Base-by-base conservation (phyloP, 2,329 filamentous ascomycete species). In the Colletotrichum sublineola region DNA sequence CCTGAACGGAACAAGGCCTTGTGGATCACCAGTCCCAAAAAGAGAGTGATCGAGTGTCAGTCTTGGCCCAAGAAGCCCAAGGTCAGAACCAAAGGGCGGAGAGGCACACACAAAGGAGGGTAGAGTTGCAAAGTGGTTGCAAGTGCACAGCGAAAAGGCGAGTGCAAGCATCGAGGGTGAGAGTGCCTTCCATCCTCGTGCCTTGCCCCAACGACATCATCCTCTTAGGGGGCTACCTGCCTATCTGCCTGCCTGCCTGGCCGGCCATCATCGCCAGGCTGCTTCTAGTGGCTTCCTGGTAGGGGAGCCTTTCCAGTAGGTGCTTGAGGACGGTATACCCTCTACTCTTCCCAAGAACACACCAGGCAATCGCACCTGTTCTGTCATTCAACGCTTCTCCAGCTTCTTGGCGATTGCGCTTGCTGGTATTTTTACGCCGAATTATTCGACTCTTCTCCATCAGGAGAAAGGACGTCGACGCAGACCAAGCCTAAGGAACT, bases 221-320 rank as follows among this genome's bases (percentile, higher is more conserved):
- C 33, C 14, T 36, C 29, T 38, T 40, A 38, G 46, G 4, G 33
- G 33, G 7, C 33, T 33, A 52, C n/a, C 31, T 57, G 40, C 67
- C 52, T 58, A 42, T 5, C 44, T 20, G 33, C n/a, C n/a, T 68
- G 52, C 61, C 40, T 58, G 40, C 52, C 36, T 52, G 61, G 40
- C 14, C 31, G 18, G n/a, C 9, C 12, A 46, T 29, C 40, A 31
- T 53, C 48, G 18, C 18, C 24, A 63, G 48, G 60, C 46, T 24
- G 53, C 62, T 66, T 66, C 46, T 38, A 42, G 62, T 66, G 67
- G 50, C 36, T 69, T 55, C 62, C 62, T 66, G 44, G 9, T 60
- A 44, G 20, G 20, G 24, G 36, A 44, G 44, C 52, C 38, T 29
- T 64, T 63, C 36, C 29, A 63, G 53, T 14, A 68, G 62, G 62